phyloP scores from a whole-genome alignment of 768 basidiomycete genomes.

The Porpolomopsis calyptriformis region DNA sequence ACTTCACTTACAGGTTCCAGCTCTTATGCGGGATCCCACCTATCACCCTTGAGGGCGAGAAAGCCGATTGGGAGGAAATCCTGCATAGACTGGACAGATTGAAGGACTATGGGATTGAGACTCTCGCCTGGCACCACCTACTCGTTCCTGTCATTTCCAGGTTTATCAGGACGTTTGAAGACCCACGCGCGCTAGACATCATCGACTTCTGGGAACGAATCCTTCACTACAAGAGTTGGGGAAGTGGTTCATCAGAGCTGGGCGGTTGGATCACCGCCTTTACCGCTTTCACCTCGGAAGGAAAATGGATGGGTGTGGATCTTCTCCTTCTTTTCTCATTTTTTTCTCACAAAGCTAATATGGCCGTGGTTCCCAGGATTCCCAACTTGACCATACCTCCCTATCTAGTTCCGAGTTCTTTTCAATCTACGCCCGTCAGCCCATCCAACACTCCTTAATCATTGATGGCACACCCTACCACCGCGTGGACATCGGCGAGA shows the following conservation, averaged over 20 bases:
- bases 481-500: conserved; percentile 3
- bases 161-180: conserved; percentile 20
- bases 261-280: conserved; percentile 32
- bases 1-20: conserved; percentile 18
- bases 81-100: conserved; percentile 23
- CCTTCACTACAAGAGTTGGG: conserved; percentile 14
- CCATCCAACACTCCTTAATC: background rate
- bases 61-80: conserved; percentile 23
- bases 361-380: background rate
- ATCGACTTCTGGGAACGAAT: conserved; percentile 25
- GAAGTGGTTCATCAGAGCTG: conserved; percentile 20
- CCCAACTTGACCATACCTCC: background rate
- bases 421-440: background rate
- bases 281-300: conserved; percentile 22
- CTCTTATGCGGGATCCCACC: conserved; percentile 26
- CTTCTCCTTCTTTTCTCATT: background rate
- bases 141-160: conserved; percentile 24
- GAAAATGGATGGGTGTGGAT: conserved; percentile 26
- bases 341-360: background rate
- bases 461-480: conserved; percentile 10
- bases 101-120: conserved; percentile 22
- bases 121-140: conserved; percentile 23
- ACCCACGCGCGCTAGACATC: conserved; percentile 18
- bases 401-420: background rate
- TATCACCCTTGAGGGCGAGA: conserved; percentile 25